These are phyloP conservation scores for Talaromyces funiculosus DNA, from an alignment of 2,329 filamentous ascomycete species.

Conservation along the genomic window DNA sequence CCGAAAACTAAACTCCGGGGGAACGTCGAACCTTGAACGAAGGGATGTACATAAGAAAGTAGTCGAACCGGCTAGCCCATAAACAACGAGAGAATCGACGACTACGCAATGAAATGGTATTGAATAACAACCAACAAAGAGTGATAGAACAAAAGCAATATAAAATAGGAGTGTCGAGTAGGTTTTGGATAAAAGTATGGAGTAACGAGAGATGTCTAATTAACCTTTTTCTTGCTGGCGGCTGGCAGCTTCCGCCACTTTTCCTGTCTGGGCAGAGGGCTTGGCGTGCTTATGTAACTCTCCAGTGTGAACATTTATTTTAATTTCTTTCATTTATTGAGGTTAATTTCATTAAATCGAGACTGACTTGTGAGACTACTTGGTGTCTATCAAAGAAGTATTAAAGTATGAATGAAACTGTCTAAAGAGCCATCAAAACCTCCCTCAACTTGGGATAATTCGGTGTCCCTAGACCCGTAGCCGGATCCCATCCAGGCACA, in stretches of 20 bases:
- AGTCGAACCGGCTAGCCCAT: background rate
- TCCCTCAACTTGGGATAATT: constrained; percentile 13
- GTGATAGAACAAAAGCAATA: background rate
- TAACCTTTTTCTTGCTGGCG: constrained; percentile 7
- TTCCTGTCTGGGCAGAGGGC: background rate
- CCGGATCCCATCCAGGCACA: constrained; percentile 26
- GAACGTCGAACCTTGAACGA: background rate
- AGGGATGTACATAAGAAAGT: background rate
- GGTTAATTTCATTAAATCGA: background rate
- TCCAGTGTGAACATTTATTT: background rate
- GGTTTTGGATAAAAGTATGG: background rate
- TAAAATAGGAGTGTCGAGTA: background rate
- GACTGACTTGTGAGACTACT: background rate
- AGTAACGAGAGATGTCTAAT: background rate
- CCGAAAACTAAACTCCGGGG: background rate
- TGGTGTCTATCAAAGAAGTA: background rate
- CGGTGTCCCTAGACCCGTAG: constrained; percentile 28
- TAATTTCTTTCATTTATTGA: background rate
- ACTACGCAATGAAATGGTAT: background rate
- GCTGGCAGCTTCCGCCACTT: constrained; percentile 3
- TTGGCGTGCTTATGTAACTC: constrained; percentile 9
- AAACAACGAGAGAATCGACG: background rate
- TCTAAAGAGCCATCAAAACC: constrained; percentile 6
- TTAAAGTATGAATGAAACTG: background rate
- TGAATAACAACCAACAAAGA: background rate